Base-by-base conservation (phyloP, 306 rosid genomes). In the Prunus dulcis region DNA sequence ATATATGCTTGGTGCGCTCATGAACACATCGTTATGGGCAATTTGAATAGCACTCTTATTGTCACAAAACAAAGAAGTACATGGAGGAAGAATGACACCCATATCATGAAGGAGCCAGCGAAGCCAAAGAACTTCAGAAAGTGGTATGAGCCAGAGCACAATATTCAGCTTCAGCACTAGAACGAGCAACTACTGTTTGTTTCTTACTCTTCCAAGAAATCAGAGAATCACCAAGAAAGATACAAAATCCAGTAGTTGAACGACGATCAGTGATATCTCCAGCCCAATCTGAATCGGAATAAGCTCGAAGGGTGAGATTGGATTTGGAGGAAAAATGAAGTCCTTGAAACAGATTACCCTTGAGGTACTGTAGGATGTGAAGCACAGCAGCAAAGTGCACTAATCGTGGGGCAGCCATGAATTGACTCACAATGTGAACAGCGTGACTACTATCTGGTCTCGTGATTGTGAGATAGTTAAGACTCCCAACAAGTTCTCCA, bases 201-300 rank as follows among this genome's bases (percentile, higher is more conserved):
- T 68, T 68, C 41, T 68, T 68, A 15, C 72, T 68, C 9, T 38
- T 38, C 71, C 6, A 66, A 7, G 71, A 38, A 38, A 66, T 66
- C 22, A 43, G 38, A 9, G 28, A 66, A n/a, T 67, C 56, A 2
- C 32, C 56, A 45, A 45, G 12, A 46, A 45, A 45, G 12, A 46
- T 46, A 13, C 51, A 46, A 46, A 46, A 46, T 46, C 2, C 3
- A 9, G 12, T 46, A 13, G 51, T 46, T 10, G 51, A 46, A 46
- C 15, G 51, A 9, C 15, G 3, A 46, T 46, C 3, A 2, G 3
- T 12, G 51, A 46, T 9, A 9, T 46, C 51, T 2, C 51, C 51
- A 9, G 12, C 12, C 51, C 51, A 46, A 46, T 46, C 15, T 10
- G 12, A 46, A 13, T 49, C 18, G 0, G 5, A 49, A 49, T 10